A percentile compares a stretch with the other conserved stretches of the same genome.
Conservation (phyloP, 2,329 filamentous ascomycete species). For the Diaporthe longicolla region DNA sequence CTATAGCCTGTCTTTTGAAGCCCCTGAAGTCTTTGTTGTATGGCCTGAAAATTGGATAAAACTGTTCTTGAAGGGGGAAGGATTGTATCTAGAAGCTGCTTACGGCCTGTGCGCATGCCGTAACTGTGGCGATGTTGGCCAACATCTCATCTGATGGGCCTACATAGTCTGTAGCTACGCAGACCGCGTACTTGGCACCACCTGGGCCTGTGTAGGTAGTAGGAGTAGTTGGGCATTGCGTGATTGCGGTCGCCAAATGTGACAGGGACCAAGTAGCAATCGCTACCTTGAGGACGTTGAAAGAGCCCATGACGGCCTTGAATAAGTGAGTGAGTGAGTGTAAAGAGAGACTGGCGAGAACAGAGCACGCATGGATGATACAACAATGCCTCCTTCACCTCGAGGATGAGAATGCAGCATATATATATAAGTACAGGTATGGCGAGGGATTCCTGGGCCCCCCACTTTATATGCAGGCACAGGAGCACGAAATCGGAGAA, state of each 20-base stretch:
- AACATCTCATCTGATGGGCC: constrained; percentile 24
- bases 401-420: background rate
- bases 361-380: background rate
- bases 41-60: too few relatives aligned
- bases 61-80: too few relatives aligned
- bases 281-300: background rate
- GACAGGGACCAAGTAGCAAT: background rate
- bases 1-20: too few relatives aligned
- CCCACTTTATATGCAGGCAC: constrained; percentile 17
- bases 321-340: background rate
- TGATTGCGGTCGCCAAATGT: constrained; percentile 15
- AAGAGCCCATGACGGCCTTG: background rate
- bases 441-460: background rate
- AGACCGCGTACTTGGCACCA: constrained; percentile 35
- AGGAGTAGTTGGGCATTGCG: constrained; percentile 28
- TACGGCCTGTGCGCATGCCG: constrained; percentile 31
- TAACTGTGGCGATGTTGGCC: constrained; percentile 5
- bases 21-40: too few relatives aligned
- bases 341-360: background rate
- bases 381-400: background rate
- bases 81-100: too few relatives aligned
- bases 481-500: background rate
- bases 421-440: background rate
- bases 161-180: constrained; percentile 27
- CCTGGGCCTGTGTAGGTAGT: constrained; percentile 31